Conservation (phyloP, 2,329 filamentous ascomycete species). For the Colletotrichum magnum region DNA sequence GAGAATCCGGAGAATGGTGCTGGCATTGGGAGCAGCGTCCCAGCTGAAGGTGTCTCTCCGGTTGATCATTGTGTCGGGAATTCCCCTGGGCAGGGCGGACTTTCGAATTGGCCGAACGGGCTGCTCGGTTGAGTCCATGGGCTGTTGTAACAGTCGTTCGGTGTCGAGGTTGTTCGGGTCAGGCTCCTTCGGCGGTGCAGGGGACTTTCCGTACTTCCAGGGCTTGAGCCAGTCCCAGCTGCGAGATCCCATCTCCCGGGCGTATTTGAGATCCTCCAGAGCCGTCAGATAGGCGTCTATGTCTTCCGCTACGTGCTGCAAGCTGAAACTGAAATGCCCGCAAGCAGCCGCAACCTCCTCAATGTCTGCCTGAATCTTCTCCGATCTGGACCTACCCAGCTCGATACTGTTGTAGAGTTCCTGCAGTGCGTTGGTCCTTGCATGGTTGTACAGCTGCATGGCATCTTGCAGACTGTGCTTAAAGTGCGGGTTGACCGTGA, state of each 20-base stretch:
- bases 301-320: constrained; percentile 92
- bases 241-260: constrained; percentile 71
- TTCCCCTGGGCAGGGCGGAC: constrained; percentile 69
- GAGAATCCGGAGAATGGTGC: constrained; percentile 56
- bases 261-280: constrained; percentile 86
- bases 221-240: constrained; percentile 91
- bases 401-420: constrained; percentile 87
- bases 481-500: constrained; percentile 85
- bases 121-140: constrained; percentile 44
- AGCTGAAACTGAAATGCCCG: constrained; percentile 93
- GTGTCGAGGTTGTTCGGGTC: constrained; percentile 57
- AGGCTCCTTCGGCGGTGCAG: constrained; percentile 21
- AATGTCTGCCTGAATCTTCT: constrained; percentile 89
- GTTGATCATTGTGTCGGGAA: constrained; percentile 66
- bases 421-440: constrained; percentile 81
- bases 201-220: constrained; percentile 65
- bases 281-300: constrained; percentile 87
- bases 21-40: constrained; percentile 67
- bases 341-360: constrained; percentile 99
- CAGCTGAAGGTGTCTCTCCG: constrained; percentile 69
- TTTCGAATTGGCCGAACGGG: constrained; percentile 64
- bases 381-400: constrained; percentile 75
- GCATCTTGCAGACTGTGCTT: constrained; percentile 85
- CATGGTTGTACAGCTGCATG: constrained; percentile 81
- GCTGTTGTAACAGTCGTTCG: constrained; percentile 54